These are phyloP conservation scores for Carex cristatella DNA, from an alignment of 176 grass and related monocot species.

Conservation along the genomic window DNA sequence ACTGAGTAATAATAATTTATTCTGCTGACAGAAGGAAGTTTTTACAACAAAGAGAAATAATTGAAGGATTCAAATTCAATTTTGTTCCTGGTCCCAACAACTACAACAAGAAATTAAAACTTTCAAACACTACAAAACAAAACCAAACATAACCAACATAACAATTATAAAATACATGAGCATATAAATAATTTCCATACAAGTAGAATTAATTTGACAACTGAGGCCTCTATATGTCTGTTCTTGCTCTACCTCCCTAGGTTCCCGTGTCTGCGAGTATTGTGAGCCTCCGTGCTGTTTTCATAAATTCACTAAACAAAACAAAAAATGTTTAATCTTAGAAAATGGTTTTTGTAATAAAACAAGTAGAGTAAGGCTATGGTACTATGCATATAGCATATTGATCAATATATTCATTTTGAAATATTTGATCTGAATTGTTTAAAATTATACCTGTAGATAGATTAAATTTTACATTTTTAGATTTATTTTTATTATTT, in stretches of 20 bases:
- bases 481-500: no score
- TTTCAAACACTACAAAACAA: neutral
- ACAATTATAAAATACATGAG: neutral
- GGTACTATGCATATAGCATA: no score
- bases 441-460: no score
- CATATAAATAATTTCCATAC: neutral
- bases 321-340: neutral
- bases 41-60: neutral
- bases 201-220: neutral
- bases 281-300: constrained; percentile 59
- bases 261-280: constrained; percentile 50
- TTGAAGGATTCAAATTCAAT: neutral
- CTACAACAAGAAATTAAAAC: neutral
- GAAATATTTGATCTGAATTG: no score
- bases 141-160: neutral
- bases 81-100: neutral
- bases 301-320: constrained; percentile 70
- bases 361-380: neutral
- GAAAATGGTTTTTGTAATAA: neutral
- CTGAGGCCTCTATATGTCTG: neutral
- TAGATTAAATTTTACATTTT: no score
- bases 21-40: neutral
- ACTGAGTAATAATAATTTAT: constrained; percentile 7
- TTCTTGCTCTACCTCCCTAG: constrained; percentile 37
- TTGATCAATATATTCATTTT: no score